Evolutionary conservation across 2,329 filamentous ascomycete species (phyloP), one percentile per base, ranked within the genome.

Genomic region (Cylindrodendrum hubeiense): DNA sequence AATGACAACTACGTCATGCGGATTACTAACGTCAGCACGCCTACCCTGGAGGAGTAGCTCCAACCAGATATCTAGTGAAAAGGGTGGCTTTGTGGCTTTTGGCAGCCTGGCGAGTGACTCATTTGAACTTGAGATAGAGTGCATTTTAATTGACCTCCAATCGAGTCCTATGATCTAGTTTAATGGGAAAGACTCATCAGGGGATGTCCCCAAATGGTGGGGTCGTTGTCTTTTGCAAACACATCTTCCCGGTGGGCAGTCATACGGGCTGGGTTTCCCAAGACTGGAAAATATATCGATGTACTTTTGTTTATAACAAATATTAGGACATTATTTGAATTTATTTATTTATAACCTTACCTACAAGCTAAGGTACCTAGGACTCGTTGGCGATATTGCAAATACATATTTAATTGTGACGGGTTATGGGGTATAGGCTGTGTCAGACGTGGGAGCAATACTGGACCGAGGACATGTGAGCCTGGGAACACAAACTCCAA

Each of bases 1-100:
- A 64, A 60, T 64, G 49, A 55, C 12, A 34, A 39, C 61, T 59
- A 59, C 61, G 55, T 59, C 61, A 64, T 64, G 19, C 17, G 37
- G 28, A 30, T 62, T 66, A 66, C 21, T 66, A 62, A 62, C 28
- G 2, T 12, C 21, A 17, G 21, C 9, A 21, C 4, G 37, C 12
- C 55, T 64, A 60, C 61, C 61, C 61, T 64, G 28, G 44, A 64
- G 43, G 4, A 15, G 12, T 8, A 5, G 15, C 33, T 19, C 12
- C 4, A 41, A 50, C 19, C 19, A 5, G n/a, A 41, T 22, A 58
- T n/a, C 44, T 21, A 24, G n/a, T 8, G 13, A 30, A 33, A 34
- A 21, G 28, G 4, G 10, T 50, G 28, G 19, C 47, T 33, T 30
- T 5, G 9, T 19, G 26, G 47, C 47, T 50, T 34, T 4, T 4